Evolutionary conservation across 805 yeast genomes (phyloP), one percentile per base, ranked within the genome.

Genomic region (Lipomyces oligophaga): DNA sequence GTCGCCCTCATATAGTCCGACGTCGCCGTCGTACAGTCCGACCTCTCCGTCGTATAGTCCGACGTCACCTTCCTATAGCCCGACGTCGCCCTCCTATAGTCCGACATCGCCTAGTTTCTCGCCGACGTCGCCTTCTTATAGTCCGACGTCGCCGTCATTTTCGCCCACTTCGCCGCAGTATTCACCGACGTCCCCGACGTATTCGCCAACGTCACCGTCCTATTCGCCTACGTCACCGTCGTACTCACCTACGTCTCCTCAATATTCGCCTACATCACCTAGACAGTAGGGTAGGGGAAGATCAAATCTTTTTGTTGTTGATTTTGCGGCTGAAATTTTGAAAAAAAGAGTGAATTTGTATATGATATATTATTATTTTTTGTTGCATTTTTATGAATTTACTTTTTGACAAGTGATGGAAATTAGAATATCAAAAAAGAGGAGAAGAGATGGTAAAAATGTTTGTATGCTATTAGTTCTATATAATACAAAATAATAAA

Each of bases 31-130:
- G 41, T 79, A 85, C 0, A 73, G 80, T 3, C 85, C 86, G 49
- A 55, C 67, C 11, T 81, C 81, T 60, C 75, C 84, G 0, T 94
- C 95, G 53, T 84, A 95, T 0, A 81, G 89, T 0, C 95, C 96
- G 59, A 63, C 38, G 28, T 44, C 85, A 1, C 75, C 80, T 10
- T 83, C 84, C 52, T 80, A 79, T 60, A 69, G 78, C 1, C 89
- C 90, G 47, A 81, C 89, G 0, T 79, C 87, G 0, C 93, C 94
- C 58, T 60, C 72, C 13, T 83, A 82, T 66, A 70, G 78, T 0
- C 87, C 86, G 41, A 79, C 85, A 2, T 77, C 83, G 1, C 90
- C 78, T 62, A 67, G 59, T 41, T 68, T 74, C 58, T 65, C 75
- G 1, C 81, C 82, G 80, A 65, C 74, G 1, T 68, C 76, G 5